phyloP scores from a whole-genome alignment of 2,329 filamentous ascomycete genomes.

The Neoascochyta sp. region DNA sequence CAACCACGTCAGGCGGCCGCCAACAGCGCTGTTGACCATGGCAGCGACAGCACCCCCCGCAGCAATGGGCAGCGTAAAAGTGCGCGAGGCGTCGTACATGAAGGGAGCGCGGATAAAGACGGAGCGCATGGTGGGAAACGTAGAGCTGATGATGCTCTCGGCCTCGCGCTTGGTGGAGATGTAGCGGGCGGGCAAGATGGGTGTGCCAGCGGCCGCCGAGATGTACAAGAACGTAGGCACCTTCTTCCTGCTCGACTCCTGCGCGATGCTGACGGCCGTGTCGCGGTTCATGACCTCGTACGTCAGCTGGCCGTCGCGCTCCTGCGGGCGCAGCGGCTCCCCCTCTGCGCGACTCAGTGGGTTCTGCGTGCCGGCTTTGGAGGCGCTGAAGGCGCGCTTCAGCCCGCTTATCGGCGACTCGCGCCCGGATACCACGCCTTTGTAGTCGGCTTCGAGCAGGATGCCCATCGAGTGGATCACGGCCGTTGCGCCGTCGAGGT shows the following conservation, averaged over 20 bases:
- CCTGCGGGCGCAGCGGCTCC: conserved; percentile 59
- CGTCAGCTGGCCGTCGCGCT: conserved; percentile 73
- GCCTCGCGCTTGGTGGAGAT: conserved; percentile 90
- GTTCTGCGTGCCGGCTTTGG: conserved; percentile 61
- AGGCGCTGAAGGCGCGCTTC: conserved; percentile 69
- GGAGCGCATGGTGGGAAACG: conserved; percentile 71
- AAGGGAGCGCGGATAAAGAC: conserved; percentile 84
- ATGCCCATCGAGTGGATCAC: conserved; percentile 97
- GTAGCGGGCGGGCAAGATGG: conserved; percentile 79
- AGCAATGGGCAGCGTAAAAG: conserved; percentile 81
- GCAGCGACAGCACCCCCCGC: conserved; percentile 70
- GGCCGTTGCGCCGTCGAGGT: conserved; percentile 73
- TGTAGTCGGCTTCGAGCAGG: conserved; percentile 95
- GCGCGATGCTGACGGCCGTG: conserved; percentile 75
- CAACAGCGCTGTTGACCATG: conserved; percentile 71
- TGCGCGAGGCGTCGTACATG: conserved; percentile 79
- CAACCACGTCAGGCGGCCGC: conserved; percentile 69
- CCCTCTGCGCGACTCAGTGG: conserved; percentile 62
- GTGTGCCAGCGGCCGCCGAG: conserved; percentile 81
- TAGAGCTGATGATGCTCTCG: conserved; percentile 68
- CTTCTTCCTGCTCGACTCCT: conserved; percentile 64
- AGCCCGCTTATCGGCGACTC: conserved; percentile 79
- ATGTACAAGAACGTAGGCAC: conserved; percentile 78
- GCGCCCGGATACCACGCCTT: conserved; percentile 77
- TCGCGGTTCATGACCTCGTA: conserved; percentile 98